Base-by-base conservation (phyloP, 1,284 basidiomycete genomes). In the Puccinia horiana region DNA sequence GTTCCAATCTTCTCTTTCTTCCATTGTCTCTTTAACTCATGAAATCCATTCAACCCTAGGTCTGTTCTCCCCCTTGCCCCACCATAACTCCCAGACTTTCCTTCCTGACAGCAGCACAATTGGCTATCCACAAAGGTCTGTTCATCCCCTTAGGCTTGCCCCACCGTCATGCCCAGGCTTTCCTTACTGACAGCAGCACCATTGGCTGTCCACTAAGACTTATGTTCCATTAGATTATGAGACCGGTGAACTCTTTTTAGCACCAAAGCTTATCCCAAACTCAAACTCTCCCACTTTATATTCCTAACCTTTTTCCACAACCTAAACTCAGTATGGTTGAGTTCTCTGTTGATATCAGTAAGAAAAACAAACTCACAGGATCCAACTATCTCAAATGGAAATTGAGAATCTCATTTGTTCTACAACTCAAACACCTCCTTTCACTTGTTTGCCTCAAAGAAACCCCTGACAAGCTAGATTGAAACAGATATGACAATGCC, bases 211-310 rank as follows among this genome's bases (percentile, higher is more conserved):
- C n/a, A n/a, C n/a, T 47, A 47, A 47, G 16, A 16, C 16, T 47
- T 47, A 47, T 47, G 18, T 58, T 58, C 56, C 56, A 58, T 29
- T 58, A 58, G 52, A 58, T 58, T 58, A 58, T 58, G 56, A 58
- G 56, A 58, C 56, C 56, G 56, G 56, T 58, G 29, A 58, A 58
- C 56, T 58, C 56, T 58, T 3, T 14, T 32, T 58, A 4, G 5
- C n/a, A 18, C 16, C 29, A 16, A 58, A 58, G 56, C 26, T 58
- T 58, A 58, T 29, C 56, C 29, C 56, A 29, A 58, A 58, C 56
- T 16, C 16, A 37, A 63, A 6, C 32, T 37, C 18, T 32, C 61
- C 37, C 35, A 9, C 35, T 20, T 20, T 23, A 16, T 18, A 8
- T 16, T 16, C 8, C 44, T 47, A 63, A 63, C 61, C 18, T 32